Base-by-base conservation (phyloP, 2,329 filamentous ascomycete species). In the Rutstroemia sp. region DNA sequence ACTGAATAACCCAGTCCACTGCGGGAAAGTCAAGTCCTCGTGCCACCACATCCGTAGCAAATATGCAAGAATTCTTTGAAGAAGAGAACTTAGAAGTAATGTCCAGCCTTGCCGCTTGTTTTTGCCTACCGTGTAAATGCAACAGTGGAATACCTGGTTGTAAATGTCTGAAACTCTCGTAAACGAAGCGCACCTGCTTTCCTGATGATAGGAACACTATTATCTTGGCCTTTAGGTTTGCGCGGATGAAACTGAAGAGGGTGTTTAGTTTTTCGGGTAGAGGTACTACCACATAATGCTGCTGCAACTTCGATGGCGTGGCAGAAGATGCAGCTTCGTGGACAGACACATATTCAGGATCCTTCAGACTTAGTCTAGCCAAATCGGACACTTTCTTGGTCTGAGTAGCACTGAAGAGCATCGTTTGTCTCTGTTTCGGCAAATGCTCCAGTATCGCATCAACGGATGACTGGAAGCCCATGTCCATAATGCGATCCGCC, bases 1-100 rank as follows among this genome's bases (percentile, higher is more conserved):
- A 80, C 69, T 99, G 94, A n/a, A 99, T 90, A 5, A 99, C 94
- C 88, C 94, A 99, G 70, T 99, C 94, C 0, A 99, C 94, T 3
- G 91, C 87, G 0, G 94, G 94, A 68, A 99, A 97, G 71, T 99
- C 94, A 12, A 99, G 81, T 61, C 94, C 94, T 71, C 94, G 82
- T 0, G 94, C 94, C 4, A 95, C 91, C 5, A 99, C 90, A 68
- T 99, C 94, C 0, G 94, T 99, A 1, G 94, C 90, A 69, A 99
- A 96, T 0, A 99, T 78, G 68, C 94, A 96, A 0, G 89, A 87
- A 56, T 89, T 79, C 67, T 94, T 90, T 1, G 92, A 83, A 0
- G 84, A 78, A 0, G 88, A 85, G 70, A 96, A 99, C 51, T 87
- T 86, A 4, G 82, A 81, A 0, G 92, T 95, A 40, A 96, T 94